Conservation (phyloP, 768 basidiomycete species). For the Xerocomellus intermedius region DNA sequence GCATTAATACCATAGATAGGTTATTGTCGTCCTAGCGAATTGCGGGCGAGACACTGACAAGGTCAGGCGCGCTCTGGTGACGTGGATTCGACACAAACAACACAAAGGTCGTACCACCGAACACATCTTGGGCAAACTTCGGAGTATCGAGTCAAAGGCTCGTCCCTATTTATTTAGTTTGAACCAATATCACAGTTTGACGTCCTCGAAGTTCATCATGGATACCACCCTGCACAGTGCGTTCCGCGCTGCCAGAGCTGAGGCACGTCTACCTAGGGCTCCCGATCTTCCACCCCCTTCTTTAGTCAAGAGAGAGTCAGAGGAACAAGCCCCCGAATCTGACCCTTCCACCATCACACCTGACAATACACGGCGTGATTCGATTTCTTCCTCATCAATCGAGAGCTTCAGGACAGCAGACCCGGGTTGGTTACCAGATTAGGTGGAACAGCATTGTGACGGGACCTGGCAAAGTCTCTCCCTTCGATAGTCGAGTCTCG, state of each 20-base stretch:
- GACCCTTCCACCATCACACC: no score
- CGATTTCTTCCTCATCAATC: no score
- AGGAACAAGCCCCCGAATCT: no score
- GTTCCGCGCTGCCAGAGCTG: constrained; percentile 34
- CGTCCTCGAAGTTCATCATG: constrained; percentile 27
- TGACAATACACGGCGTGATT: no score
- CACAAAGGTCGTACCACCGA: constrained; percentile 28
- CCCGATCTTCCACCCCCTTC: constrained; percentile 27
- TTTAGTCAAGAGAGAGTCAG: no score
- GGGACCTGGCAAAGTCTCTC: no score
- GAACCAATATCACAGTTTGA: background rate
- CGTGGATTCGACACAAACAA: constrained; percentile 31
- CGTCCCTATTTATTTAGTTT: background rate
- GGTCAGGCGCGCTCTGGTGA: constrained; percentile 30
- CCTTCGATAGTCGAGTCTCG: no score
- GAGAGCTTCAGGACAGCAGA: no score
- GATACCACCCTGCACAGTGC: constrained; percentile 28
- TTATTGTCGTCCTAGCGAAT: constrained; percentile 33
- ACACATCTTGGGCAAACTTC: constrained; percentile 30
- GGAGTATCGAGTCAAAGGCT: constrained; percentile 30
- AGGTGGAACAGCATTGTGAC: no score
- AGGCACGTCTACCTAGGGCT: constrained; percentile 27
- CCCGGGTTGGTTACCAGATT: no score
- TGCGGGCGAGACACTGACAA: constrained; percentile 29
- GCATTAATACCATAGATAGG: constrained; percentile 17